These are phyloP conservation scores for Claviceps sp. DNA, from an alignment of 2,329 filamentous ascomycete species.

Conservation along the genomic window DNA sequence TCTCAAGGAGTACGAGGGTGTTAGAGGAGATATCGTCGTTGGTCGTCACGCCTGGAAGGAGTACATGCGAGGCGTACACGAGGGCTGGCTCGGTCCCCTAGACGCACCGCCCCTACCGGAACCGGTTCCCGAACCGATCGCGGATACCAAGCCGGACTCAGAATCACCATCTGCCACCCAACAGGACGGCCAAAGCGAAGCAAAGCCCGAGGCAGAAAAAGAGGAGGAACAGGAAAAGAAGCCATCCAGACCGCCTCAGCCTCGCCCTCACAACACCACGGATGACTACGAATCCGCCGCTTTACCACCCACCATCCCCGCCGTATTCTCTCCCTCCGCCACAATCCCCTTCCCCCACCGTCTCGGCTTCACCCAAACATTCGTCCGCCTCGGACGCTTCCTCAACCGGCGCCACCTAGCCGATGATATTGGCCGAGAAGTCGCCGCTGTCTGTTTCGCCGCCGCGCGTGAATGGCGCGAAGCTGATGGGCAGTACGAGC, in stretches of 20 bases:
- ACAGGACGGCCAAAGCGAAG: constrained; percentile 9
- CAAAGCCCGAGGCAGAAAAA: constrained; percentile 26
- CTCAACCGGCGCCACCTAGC: constrained; percentile 74
- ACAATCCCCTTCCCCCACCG: constrained; percentile 75
- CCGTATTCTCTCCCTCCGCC: constrained; percentile 57
- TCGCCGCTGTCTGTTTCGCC: constrained; percentile 70
- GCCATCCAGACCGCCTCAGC: constrained; percentile 45
- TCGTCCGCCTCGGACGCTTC: constrained; percentile 75
- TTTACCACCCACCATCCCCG: constrained; percentile 53
- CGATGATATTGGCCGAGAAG: constrained; percentile 75
- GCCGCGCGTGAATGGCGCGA: constrained; percentile 37
- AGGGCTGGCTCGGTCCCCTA: constrained; percentile 88
- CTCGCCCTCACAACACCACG: constrained; percentile 60
- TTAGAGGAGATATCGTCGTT: constrained; percentile 74
- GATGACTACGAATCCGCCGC: constrained; percentile 55
- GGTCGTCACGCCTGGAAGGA: constrained; percentile 96
- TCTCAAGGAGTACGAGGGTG: constrained; percentile 57
- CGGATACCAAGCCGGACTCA: constrained; percentile 9
- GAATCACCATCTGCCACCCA: constrained; percentile 8
- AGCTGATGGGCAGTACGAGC: constrained; percentile 24
- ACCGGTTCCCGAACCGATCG: constrained; percentile 11
- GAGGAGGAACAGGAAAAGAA: constrained; percentile 33
- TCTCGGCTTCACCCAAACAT: constrained; percentile 84
- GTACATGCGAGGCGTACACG: constrained; percentile 83
- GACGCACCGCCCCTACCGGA: constrained; percentile 38